phyloP scores from a whole-genome alignment of 208 protist species.

The Naegleria fowleri region DNA sequence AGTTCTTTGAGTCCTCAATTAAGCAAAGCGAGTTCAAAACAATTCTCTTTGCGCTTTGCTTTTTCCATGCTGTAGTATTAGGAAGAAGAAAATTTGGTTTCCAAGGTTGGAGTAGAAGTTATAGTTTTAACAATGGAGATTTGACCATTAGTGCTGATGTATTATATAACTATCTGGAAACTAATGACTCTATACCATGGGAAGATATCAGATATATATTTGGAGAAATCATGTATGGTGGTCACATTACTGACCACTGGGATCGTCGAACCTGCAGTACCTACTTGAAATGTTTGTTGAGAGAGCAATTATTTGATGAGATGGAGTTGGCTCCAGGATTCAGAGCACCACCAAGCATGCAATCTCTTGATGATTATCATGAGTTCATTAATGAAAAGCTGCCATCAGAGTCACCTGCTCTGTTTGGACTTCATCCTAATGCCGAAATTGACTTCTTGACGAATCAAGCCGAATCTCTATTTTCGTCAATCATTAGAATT shows the following conservation, averaged over 20 bases:
- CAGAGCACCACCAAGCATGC: slow-evolving; percentile 24
- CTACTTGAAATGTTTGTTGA: slow-evolving; percentile 47
- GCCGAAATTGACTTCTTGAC: slow-evolving; percentile 74
- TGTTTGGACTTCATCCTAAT: slow-evolving; percentile 78
- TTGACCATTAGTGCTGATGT: slow-evolving; percentile 60
- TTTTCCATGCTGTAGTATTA: slow-evolving; percentile 73
- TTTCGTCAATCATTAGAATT: slow-evolving; percentile 59
- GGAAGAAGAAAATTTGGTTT: slow-evolving; percentile 66
- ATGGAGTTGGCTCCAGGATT: slow-evolving; percentile 58
- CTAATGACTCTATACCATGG: slow-evolving; percentile 63
- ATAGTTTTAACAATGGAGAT: slow-evolving; percentile 72
- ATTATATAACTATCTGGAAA: slow-evolving; percentile 70
- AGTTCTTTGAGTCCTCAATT: slow-evolving; percentile 56
- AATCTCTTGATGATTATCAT: slow-evolving; percentile 56
- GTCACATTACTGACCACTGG: slow-evolving; percentile 74
- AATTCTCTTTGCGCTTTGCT: slow-evolving; percentile 63
- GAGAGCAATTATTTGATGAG: slow-evolving; percentile 53
- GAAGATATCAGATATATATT: slow-evolving; percentile 76
- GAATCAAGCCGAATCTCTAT: slow-evolving; percentile 51
- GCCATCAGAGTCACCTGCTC: slow-evolving; percentile 58
- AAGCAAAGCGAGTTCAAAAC: slow-evolving; percentile 63
- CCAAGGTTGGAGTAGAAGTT: slow-evolving; percentile 63
- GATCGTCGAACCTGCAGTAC: slow-evolving; percentile 60
- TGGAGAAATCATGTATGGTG: slow-evolving; percentile 81
- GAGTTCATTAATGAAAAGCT: slow-evolving; percentile 64